Evolutionary conservation across 1,284 basidiomycete species (phyloP).

Genomic region (Malassezia caprae): DNA sequence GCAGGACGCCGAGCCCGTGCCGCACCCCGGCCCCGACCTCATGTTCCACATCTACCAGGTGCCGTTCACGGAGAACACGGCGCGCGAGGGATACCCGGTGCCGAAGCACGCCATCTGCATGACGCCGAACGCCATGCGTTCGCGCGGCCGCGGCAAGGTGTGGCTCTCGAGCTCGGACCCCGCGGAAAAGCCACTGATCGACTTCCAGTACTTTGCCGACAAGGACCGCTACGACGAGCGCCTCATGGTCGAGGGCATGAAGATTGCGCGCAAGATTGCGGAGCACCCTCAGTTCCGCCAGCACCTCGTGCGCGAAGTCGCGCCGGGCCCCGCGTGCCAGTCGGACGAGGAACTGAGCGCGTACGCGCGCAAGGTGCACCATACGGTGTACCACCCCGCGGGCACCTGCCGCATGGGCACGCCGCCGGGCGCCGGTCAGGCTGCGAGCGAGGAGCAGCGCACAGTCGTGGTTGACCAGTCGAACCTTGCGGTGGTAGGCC

Average conservation of each 20-base stretch:
- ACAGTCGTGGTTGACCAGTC: conserved; percentile 41
- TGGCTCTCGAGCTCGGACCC: conserved; percentile 51
- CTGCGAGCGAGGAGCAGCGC: conserved; percentile 21
- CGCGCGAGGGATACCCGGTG: conserved; percentile 42
- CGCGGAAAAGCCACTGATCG: conserved; percentile 50
- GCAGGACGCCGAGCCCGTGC: conserved; percentile 26
- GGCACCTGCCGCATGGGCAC: conserved; percentile 49
- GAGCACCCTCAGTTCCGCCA: conserved; percentile 51
- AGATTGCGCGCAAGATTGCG: conserved; percentile 52
- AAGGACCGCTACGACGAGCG: conserved; percentile 52
- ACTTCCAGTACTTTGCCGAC: conserved; percentile 54
- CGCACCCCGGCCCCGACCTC: conserved; percentile 44
- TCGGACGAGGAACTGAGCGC: conserved; percentile 41
- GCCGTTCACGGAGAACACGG: conserved; percentile 44
- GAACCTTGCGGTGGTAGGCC: conserved; percentile 36
- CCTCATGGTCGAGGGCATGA: conserved; percentile 53
- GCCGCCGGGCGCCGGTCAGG: conserved; percentile 14
- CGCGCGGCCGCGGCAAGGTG: conserved; percentile 48
- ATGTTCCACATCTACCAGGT: conserved; percentile 49
- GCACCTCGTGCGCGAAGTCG: conserved; percentile 50
- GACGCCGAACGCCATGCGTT: conserved; percentile 50
- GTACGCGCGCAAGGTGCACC: conserved; percentile 44
- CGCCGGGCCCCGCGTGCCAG: conserved; percentile 44
- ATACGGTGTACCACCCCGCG: conserved; percentile 49
- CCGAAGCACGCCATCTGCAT: conserved; percentile 49